A percentile compares a stretch with the other conserved stretches of the same genome.
These are phyloP conservation scores for Citrus reticulata DNA, from an alignment of 345 rosid species.

Conservation along the genomic window DNA sequence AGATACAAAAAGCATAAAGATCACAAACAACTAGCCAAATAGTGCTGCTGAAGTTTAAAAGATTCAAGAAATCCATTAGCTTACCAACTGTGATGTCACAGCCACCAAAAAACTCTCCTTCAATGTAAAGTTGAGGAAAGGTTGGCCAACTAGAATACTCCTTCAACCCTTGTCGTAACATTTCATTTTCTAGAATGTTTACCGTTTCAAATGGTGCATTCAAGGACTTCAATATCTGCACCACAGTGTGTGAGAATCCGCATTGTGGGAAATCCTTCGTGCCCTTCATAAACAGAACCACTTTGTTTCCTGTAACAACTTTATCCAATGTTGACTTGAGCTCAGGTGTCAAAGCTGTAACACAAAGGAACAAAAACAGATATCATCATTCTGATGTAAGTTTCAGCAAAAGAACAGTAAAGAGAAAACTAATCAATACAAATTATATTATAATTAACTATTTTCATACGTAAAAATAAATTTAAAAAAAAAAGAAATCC, in stretches of 20 bases:
- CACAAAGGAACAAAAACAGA: background rate
- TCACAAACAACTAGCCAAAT: background rate
- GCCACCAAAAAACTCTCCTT: constrained; percentile 91
- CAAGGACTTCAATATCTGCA: constrained; percentile 67
- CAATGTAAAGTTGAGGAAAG: constrained; percentile 90
- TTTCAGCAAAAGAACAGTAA: background rate
- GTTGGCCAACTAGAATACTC: constrained; percentile 97
- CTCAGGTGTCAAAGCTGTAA: constrained; percentile 60
- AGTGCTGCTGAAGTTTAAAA: background rate
- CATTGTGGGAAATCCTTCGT: constrained; percentile 87
- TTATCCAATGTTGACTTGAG: constrained; percentile 71
- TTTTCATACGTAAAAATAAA: background rate
- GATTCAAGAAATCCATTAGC: constrained; percentile 3
- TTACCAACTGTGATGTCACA: constrained; percentile 88
- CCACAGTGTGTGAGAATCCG: constrained; percentile 93
- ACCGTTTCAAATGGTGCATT: constrained; percentile 76
- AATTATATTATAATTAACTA: background rate
- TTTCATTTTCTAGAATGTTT: constrained; percentile 80
- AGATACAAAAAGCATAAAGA: background rate
- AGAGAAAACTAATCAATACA: background rate
- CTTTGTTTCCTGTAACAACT: constrained; percentile 67
- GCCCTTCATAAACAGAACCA: constrained; percentile 89
- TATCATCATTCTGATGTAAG: background rate
- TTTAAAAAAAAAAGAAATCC: background rate
- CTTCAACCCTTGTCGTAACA: constrained; percentile 80